phyloP scores from a whole-genome alignment of 768 basidiomycete species.

The Termitomyces sp. region DNA sequence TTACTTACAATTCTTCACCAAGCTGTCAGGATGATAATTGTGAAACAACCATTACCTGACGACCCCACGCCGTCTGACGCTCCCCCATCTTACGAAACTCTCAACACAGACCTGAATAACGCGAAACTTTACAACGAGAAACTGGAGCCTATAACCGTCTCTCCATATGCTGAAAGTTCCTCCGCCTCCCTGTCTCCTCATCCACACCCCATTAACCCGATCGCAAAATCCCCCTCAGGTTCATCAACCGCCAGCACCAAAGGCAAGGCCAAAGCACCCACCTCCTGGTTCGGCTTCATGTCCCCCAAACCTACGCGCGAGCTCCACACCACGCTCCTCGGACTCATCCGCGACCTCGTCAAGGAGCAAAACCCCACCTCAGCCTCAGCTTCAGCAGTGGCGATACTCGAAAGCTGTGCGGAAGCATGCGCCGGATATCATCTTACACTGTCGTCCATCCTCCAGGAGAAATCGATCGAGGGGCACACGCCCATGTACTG shows the following conservation, averaged over 20 bases:
- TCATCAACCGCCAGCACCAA: conserved; percentile 21
- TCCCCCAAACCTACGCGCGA: conserved; percentile 39
- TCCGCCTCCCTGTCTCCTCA: conserved; percentile 4
- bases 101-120: conserved; percentile 1
- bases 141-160: conserved; percentile 8
- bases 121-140: conserved; percentile 9
- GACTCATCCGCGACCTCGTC: conserved; percentile 56
- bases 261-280: conserved; percentile 25
- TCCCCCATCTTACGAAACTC: conserved; percentile 37
- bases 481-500: conserved; percentile 68
- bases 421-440: conserved; percentile 51
- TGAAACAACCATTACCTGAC: conserved; percentile 32
- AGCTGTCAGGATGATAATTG: conserved; percentile 21
- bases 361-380: conserved; percentile 30
- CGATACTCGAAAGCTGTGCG: conserved; percentile 60
- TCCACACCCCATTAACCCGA: not conserved
- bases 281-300: conserved; percentile 33
- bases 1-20: not conserved
- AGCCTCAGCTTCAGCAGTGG: conserved; percentile 26
- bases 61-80: conserved; percentile 34
- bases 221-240: conserved; percentile 11
- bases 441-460: conserved; percentile 47
- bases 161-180: not conserved
- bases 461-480: conserved; percentile 65
- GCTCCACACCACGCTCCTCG: conserved; percentile 48